Evolutionary conservation across 139 green algal species (phyloP), one percentile per base, ranked within the genome.

Genomic region (Chlorella sp.): DNA sequence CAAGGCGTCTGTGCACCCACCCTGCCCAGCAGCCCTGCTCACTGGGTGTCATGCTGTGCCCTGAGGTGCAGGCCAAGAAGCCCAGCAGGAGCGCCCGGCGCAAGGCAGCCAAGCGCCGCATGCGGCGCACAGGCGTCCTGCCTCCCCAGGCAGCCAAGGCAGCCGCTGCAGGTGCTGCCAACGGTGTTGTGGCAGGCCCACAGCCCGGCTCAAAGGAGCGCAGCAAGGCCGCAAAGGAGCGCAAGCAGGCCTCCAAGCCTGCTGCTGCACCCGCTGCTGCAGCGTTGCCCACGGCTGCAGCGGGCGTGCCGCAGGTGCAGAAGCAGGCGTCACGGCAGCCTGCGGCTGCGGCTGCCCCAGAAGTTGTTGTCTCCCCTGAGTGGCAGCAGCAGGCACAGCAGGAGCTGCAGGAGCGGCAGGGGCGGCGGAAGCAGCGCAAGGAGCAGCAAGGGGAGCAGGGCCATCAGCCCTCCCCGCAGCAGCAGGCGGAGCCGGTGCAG

Each of bases 51-150:
- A 57, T 57, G 48, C 48, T 9, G 1, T 36, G 21, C 22, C 24
- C 24, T 76, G 24, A 34, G 68, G 28, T 76, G 83, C 83, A 87
- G 83, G 83, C 24, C 28, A 88, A 88, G 73, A 24, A 57, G n/a
- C 89, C 89, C 21, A 92, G 89, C 86, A 64, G 89, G 15, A 92
- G 89, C 76, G 89, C 89, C 2, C 69, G 89, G 30, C 85, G 89
- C 68, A 92, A 92, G 48, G 83, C 89, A 9, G 89, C 83, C 68
- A 92, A 92, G 68, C 85, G 89, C 14, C 89, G 85, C 30, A 83
- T 84, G 66, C 71, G 66, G 26, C 85, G 89, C 22, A 37, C 80
- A 57, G 89, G 89, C 12, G 24, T 92, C 40, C 83, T 87, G 48
- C 82, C 82, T n/a, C 40, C 37, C 1, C n/a, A 39, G 19, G 61